Percentiles rank a stretch among this genome's conserved stretches.
Evolutionary conservation across 1,284 basidiomycete species (phyloP).

Genomic region (Marasmius tenuissimus): DNA sequence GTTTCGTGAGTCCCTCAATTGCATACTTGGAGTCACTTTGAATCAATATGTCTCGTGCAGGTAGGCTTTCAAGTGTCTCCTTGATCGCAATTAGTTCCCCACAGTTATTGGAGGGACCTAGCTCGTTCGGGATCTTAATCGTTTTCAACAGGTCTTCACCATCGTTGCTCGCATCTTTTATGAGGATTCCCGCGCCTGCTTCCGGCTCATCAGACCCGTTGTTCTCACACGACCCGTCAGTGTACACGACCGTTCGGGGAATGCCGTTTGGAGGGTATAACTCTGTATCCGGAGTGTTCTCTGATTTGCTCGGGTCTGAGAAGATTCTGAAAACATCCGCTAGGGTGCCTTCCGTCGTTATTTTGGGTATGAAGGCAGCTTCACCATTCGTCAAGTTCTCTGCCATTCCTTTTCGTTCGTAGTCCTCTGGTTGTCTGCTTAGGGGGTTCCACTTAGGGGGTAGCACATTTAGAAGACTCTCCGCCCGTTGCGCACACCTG

Average conservation of each 20-base stretch:
- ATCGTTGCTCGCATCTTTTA: neutral
- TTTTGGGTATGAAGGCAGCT: slow-evolving; percentile 8
- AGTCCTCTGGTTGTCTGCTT: slow-evolving; percentile 11
- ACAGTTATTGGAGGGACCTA: slow-evolving; percentile 23
- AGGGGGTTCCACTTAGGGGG: slow-evolving; percentile 10
- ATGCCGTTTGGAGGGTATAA: neutral
- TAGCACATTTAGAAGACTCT: slow-evolving; percentile 5
- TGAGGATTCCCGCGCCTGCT: slow-evolving; percentile 24
- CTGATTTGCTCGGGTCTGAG: slow-evolving; percentile 7
- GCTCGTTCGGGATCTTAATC: slow-evolving; percentile 16
- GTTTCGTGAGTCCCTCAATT: slow-evolving; percentile 9
- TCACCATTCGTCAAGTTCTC: slow-evolving; percentile 1
- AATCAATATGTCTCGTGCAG: slow-evolving; percentile 9
- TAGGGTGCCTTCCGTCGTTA: slow-evolving; percentile 1
- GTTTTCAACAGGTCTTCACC: slow-evolving; percentile 16
- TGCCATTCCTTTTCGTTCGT: slow-evolving; percentile 6
- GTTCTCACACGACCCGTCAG: slow-evolving; percentile 25
- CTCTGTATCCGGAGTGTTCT: neutral
- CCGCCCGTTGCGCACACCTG: slow-evolving; percentile 5
- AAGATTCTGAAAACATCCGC: slow-evolving; percentile 18
- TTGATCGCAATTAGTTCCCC: slow-evolving; percentile 22
- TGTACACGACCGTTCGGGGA: slow-evolving; percentile 14
- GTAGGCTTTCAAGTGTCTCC: slow-evolving; percentile 5
- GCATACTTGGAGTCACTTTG: slow-evolving; percentile 18
- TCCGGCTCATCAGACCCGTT: slow-evolving; percentile 16